These are phyloP conservation scores for Dothideomycetes sp. DNA, from an alignment of 2,329 filamentous ascomycete species.

Conservation along the genomic window DNA sequence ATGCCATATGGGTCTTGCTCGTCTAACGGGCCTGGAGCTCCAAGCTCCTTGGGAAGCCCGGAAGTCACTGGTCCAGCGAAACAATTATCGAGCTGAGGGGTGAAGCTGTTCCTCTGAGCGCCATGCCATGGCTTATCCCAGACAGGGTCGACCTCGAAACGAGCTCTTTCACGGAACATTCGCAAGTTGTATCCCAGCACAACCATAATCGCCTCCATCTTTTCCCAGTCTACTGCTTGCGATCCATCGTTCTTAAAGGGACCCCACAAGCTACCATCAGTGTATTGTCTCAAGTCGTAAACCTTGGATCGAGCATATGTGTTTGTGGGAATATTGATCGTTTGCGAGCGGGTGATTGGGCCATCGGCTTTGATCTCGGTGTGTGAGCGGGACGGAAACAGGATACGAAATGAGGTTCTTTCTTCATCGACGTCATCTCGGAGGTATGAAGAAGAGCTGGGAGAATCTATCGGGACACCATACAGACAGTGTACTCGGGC, in stretches of 20 bases:
- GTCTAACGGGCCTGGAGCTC: conserved; percentile 8
- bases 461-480: conserved; percentile 44
- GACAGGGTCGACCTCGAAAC: conserved; percentile 38
- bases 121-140: conserved; percentile 49
- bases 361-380: not conserved
- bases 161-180: conserved; percentile 29
- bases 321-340: conserved; percentile 7
- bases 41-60: not conserved
- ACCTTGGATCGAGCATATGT: conserved; percentile 56
- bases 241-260: conserved; percentile 57
- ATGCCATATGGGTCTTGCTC: conserved; percentile 56
- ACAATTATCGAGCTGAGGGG: too few relatives aligned
- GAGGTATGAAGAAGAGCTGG: conserved; percentile 4
- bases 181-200: conserved; percentile 54
- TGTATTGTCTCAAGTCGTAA: conserved; percentile 64
- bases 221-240: conserved; percentile 64
- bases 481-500: conserved; percentile 53
- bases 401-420: conserved; percentile 1
- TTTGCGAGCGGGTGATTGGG: not conserved
- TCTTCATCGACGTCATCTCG: conserved; percentile 10
- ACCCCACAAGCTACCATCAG: conserved; percentile 52
- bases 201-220: conserved; percentile 63
- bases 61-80: not conserved
- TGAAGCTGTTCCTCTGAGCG: conserved; percentile 41
- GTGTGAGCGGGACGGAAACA: conserved; percentile 1